These are phyloP conservation scores for Microcera coccophila DNA, from an alignment of 2,329 filamentous ascomycete species.

Conservation along the genomic window DNA sequence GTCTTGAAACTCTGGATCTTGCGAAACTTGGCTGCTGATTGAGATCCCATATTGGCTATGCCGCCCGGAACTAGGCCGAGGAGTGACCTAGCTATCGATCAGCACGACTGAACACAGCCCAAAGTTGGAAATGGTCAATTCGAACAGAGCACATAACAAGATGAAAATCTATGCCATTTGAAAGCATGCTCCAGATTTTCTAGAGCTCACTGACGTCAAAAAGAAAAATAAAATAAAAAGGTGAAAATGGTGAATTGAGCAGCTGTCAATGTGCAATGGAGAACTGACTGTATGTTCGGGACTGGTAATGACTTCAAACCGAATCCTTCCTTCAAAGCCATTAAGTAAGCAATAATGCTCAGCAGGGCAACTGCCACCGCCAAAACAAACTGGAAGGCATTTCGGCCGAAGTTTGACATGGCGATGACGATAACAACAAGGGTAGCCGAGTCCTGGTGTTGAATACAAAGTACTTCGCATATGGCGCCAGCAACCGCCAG, in stretches of 20 bases:
- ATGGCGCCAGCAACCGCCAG: too few species aligned
- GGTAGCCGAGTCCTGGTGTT: neutral
- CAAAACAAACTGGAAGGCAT: constrained; percentile 8
- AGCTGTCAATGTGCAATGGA: neutral
- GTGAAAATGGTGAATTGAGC: neutral
- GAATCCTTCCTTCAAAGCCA: constrained; percentile 8
- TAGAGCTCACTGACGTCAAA: too few species aligned
- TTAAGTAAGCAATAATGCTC: constrained; percentile 15
- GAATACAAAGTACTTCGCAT: neutral
- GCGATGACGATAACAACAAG: too few species aligned
- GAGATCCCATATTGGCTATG: constrained; percentile 50
- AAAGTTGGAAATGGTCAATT: too few species aligned
- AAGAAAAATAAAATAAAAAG: neutral
- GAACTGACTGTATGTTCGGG: constrained; percentile 11
- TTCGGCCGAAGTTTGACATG: neutral
- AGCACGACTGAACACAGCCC: too few species aligned
- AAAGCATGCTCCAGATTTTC: too few species aligned
- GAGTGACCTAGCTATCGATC: neutral
- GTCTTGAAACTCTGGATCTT: constrained; percentile 81
- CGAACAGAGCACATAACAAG: too few species aligned
- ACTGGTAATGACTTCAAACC: constrained; percentile 6
- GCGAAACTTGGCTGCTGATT: constrained; percentile 63
- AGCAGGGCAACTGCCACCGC: constrained; percentile 23
- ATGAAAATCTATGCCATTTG: too few species aligned
- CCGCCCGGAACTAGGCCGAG: neutral